Base-by-base conservation (phyloP, 768 basidiomycete genomes). In the Pisolithus albus region DNA sequence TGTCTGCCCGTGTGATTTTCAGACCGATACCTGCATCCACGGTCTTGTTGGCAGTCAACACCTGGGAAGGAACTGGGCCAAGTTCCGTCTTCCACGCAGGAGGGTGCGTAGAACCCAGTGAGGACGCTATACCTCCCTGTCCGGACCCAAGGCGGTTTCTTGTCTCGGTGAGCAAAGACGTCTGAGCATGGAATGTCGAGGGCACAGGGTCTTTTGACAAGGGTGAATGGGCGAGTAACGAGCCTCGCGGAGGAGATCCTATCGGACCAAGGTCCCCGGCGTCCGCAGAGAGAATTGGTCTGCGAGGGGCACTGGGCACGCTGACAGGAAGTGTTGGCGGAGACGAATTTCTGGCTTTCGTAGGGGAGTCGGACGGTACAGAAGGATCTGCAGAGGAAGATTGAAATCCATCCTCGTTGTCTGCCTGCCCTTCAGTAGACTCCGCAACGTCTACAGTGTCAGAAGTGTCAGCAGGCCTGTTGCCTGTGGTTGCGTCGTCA, bases 171-270 rank as follows among this genome's bases (percentile, higher is more conserved):
- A 67, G 62, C 32, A 69, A 37, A 0, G 78, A 69, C 0, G 85
- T 84, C 0, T 88, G 88, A 0, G 84, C 83, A 21, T 87, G 87
- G 63, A 90, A 90, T 0, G 90, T 88, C 3, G 86, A 88, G 0
- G 81, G 66, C 9, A 64, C 50, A 8, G 49, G 55, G 51, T 51
- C 64, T 61, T 64, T 55, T 2, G 73, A 67, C 49, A 70, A 63
- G 7, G 86, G 85, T 5, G 84, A 85, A 0, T 82, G 81, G 6
- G 77, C 76, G 55, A 51, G 50, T 4, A 73, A 59, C 15, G 69
- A 77, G 1, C 74, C 70, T 41, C 73, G 70, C 13, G 90, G 85
- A 8, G 88, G 86, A 3, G 88, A 88, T 2, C 90, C 90, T 54
- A 92, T 89, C 15, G 90, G 88, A 8, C 89, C 89, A 59, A 88